These are phyloP conservation scores for Raphanus hybrid DNA, from an alignment of 441 rosid species.

Conservation along the genomic window DNA sequence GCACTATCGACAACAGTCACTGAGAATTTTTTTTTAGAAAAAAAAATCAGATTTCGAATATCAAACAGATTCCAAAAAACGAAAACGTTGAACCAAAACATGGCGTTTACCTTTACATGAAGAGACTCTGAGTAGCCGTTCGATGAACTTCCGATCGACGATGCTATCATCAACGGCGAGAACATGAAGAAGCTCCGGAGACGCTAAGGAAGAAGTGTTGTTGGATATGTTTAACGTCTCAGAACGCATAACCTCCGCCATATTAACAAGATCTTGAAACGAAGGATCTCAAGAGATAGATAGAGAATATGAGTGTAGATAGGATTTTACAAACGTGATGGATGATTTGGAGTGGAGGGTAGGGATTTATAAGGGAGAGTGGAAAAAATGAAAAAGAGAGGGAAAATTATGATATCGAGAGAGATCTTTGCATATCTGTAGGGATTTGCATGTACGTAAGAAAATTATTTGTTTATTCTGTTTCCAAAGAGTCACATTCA, in stretches of 20 bases:
- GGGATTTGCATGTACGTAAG: neutral
- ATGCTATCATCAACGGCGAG: slow-evolving; percentile 88
- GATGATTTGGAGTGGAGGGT: neutral
- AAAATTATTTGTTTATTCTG: slow-evolving; percentile 11
- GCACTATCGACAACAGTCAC: slow-evolving; percentile 90
- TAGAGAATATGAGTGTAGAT: slow-evolving; percentile 1
- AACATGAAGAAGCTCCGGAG: slow-evolving; percentile 59
- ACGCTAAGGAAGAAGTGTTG: slow-evolving; percentile 34
- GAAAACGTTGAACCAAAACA: slow-evolving; percentile 2
- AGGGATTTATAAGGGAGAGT: slow-evolving; percentile 1
- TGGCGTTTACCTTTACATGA: slow-evolving; percentile 60
- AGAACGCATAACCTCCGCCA: slow-evolving; percentile 40
- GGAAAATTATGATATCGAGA: neutral
- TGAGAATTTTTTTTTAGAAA: slow-evolving; percentile 36
- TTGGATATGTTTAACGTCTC: slow-evolving; percentile 35
- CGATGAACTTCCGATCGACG: slow-evolving; percentile 83
- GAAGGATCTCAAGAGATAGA: neutral
- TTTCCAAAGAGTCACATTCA: slow-evolving; percentile 34
- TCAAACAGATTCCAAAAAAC: neutral
- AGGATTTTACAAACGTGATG: neutral
- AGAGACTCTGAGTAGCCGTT: slow-evolving; percentile 70
- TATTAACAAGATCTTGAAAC: slow-evolving; percentile 5
- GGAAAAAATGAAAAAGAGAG: neutral
- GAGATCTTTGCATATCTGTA: slow-evolving; percentile 4
- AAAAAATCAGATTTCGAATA: slow-evolving; percentile 32